Percentiles rank a stretch among this genome's conserved stretches.
Conservation (phyloP, 2,329 filamentous ascomycete species). For the Nemania serpens region DNA sequence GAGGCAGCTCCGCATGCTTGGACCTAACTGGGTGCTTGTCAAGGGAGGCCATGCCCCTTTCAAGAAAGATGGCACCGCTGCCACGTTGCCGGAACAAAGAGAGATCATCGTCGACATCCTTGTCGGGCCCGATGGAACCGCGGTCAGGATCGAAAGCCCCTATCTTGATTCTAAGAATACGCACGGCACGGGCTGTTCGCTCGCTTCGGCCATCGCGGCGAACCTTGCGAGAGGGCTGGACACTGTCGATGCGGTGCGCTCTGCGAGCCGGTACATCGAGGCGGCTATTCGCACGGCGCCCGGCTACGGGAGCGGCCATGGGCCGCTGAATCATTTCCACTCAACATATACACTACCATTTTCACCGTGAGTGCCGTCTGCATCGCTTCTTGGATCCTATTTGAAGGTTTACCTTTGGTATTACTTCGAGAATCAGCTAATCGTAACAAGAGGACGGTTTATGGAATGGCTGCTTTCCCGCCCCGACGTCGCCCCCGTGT, state of each 20-base stretch:
- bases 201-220: slow-evolving; percentile 84
- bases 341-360: slow-evolving; percentile 72
- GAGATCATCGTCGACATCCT: slow-evolving; percentile 78
- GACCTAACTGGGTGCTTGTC: slow-evolving; percentile 79
- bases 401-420: no score
- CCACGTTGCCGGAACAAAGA: slow-evolving; percentile 62
- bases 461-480: slow-evolving; percentile 80
- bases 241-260: slow-evolving; percentile 64
- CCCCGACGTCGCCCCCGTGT: slow-evolving; percentile 72
- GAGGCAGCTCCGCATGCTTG: slow-evolving; percentile 66
- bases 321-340: slow-evolving; percentile 80
- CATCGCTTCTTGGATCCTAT: background rate
- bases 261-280: slow-evolving; percentile 73
- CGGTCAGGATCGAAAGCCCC: slow-evolving; percentile 67
- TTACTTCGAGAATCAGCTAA: no score
- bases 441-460: slow-evolving; percentile 65
- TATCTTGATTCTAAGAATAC: slow-evolving; percentile 80
- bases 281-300: slow-evolving; percentile 70
- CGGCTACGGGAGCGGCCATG: slow-evolving; percentile 67
- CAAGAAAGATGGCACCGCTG: slow-evolving; percentile 62
- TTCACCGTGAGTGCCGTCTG: slow-evolving; percentile 54
- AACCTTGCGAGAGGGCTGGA: slow-evolving; percentile 66
- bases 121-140: slow-evolving; percentile 58
- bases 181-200: slow-evolving; percentile 91
- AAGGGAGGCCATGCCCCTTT: slow-evolving; percentile 93